Evolutionary conservation across 2,329 filamentous ascomycete species (phyloP), one percentile per base, ranked within the genome.

Genomic region (Uncinocarpus reesii): DNA sequence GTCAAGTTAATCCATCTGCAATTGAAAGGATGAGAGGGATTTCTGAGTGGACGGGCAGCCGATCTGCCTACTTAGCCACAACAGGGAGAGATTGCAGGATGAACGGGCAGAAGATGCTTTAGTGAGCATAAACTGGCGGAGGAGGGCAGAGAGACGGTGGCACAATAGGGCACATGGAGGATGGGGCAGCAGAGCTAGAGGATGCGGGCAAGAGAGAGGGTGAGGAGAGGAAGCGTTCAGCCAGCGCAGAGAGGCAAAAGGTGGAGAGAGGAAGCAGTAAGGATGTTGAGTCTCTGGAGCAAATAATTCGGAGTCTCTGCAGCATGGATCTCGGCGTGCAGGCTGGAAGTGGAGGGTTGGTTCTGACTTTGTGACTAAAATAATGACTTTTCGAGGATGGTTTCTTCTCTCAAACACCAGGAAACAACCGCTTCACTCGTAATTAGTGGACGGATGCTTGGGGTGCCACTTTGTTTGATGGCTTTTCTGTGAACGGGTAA

Each of bases 1-100:
- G 43, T 23, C 32, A 37, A 21, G n/a, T 24, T 31, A 46, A 21
- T 46, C 34, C 43, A 46, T 46, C 43, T 37, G 43, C 43, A 37
- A 46, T 37, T 32, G 26, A 43, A 15, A n/a, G n/a, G n/a, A 29
- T 23, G 34, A 37, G 24, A 36, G 32, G 18, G 18, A n/a, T 10
- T 13, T 46, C 43, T 42, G 24, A 42, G 15, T 23, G 32, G 28
- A n/a, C 11, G 6, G 21, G 42, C 20, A 20, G 40, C 4, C 21
- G 20, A 11, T n/a, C 2, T 11, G 11, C 16, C 32, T 7, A 23
- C 10, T 35, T 35, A 34, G 28, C 28, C 41, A 28, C 23, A 45
- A 16, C 16, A 24, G 32, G 2, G 34, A 28, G 34, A 11, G 16
- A 28, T 46, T 29, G 21, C 29, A n/a, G 24, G 32, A 16, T 29